Base-by-base conservation (phyloP, 2,329 filamentous ascomycete genomes). In the Dactylellina sp. region DNA sequence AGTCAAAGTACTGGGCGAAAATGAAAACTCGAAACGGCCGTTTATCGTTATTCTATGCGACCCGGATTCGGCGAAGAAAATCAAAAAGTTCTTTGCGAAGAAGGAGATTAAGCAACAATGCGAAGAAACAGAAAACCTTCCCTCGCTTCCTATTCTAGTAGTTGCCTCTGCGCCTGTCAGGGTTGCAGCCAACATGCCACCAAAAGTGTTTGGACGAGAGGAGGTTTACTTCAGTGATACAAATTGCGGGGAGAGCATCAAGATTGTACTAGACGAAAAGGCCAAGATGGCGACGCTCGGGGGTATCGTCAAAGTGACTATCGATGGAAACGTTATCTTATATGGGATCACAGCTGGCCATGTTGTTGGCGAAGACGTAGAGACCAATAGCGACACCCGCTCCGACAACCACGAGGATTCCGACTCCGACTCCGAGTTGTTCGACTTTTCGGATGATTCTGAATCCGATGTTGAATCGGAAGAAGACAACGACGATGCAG, bases 31-130 rank as follows among this genome's bases (percentile, higher is more conserved):
- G n/a, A 76, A 76, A 28, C 68, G 63, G 37, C 77, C 77, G 12
- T 77, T 75, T 50, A 71, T 78, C 9, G 76, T 79, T 40, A 74
- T 79, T 4, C 70, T 76, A 6, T 79, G 78, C 71, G 71, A 76
- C 20, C 39, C 63, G 22, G 65, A 63, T 14, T 66, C 74, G 1
- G 47, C 59, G 0, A 76, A 68, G 37, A 75, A 63, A n/a, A 53
- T 76, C 16, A 52, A 55, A 55, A 70, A 63, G n/a, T 78, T 78
- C 40, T 78, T 78, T 63, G 61, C 72, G 16, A 71, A 56, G 42
- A 71, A 63, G 18, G 65, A 71, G 28, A 50, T 71, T 1, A 71
- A 44, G 28, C 52, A 71, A 46, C 65, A 71, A 47, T 71, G 57
- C 22, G 57, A 71, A 18, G 65, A 61, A 7, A 57, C 47, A 3